Percentiles rank a stretch among this genome's conserved stretches.
Conservation (phyloP, 2,329 filamentous ascomycete genomes). For the Tothia fuscella region DNA sequence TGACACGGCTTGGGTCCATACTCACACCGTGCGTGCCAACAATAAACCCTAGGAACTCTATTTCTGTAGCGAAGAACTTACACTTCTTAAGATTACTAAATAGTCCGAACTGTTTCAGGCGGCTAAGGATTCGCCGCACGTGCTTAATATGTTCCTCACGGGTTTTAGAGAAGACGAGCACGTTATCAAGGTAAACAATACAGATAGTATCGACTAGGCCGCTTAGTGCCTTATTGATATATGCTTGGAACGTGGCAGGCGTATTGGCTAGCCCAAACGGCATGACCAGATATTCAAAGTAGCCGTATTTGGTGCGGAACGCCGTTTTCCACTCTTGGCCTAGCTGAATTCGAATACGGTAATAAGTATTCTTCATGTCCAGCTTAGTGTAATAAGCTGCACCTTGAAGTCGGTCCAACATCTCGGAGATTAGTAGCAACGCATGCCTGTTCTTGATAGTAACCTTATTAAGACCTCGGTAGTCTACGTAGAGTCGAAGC, state of each 20-base stretch:
- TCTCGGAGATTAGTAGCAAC: constrained; percentile 24
- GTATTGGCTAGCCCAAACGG: constrained; percentile 15
- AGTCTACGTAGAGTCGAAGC: constrained; percentile 25
- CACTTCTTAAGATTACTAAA: constrained; percentile 16
- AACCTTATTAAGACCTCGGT: constrained; percentile 23
- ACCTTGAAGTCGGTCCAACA: constrained; percentile 16
- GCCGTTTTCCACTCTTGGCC: constrained; percentile 23
- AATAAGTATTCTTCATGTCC: constrained; percentile 15
- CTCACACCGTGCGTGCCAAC: constrained; percentile 15
- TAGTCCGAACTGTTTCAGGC: constrained; percentile 10
- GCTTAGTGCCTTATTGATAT: constrained; percentile 17
- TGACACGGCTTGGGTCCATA: constrained; percentile 16
- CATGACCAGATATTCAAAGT: constrained; percentile 24
- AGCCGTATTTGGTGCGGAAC: constrained; percentile 23
- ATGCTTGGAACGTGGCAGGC: constrained; percentile 14
- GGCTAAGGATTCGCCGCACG: constrained; percentile 4
- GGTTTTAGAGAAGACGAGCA: constrained; percentile 15
- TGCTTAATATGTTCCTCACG: constrained; percentile 8
- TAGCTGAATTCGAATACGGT: constrained; percentile 22
- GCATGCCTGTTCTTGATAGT: constrained; percentile 24
- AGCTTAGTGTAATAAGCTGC: constrained; percentile 18
- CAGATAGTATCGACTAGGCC: constrained; percentile 16
- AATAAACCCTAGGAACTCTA: constrained; percentile 19
- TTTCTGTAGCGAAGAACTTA: constrained; percentile 18
- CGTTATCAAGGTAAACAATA: constrained; percentile 16